phyloP scores from a whole-genome alignment of 805 yeast species.

The Barnettozyma salicaria region DNA sequence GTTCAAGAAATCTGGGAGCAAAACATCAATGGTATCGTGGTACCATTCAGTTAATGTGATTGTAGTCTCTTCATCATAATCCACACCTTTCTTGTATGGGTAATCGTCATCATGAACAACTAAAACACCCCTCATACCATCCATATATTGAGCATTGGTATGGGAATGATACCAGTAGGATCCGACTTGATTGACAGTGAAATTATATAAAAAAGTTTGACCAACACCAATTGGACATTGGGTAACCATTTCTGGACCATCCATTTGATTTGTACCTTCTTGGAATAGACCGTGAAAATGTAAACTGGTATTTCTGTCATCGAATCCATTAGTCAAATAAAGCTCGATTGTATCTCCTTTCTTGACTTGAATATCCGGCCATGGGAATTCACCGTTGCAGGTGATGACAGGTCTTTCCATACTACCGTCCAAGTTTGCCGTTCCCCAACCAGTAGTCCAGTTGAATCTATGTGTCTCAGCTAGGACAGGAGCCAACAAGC shows the following conservation, averaged over 20 bases:
- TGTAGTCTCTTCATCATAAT: conserved; percentile 73
- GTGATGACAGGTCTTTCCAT: conserved; percentile 48
- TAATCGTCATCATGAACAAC: conserved; percentile 57
- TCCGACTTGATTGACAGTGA: conserved; percentile 40
- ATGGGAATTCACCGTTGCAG: conserved; percentile 50
- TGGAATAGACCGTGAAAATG: conserved; percentile 50
- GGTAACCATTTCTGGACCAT: conserved; percentile 44
- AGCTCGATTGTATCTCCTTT: conserved; percentile 39
- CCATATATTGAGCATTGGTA: conserved; percentile 38
- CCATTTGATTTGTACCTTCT: conserved; percentile 41
- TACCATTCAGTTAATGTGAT: conserved; percentile 84
- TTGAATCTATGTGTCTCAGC: conserved; percentile 26
- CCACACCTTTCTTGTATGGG: conserved; percentile 43
- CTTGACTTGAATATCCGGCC: conserved; percentile 39
- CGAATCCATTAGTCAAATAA: conserved; percentile 33
- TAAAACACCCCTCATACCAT: conserved; percentile 44
- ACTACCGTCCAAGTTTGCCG: conserved; percentile 53
- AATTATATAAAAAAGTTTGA: conserved; percentile 35
- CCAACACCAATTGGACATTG: conserved; percentile 46
- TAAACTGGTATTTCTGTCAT: conserved; percentile 42
- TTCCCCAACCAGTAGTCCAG: conserved; percentile 33
- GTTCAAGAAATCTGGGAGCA: conserved; percentile 52
- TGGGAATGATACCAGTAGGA: conserved; percentile 56
- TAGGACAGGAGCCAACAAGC: conserved; percentile 3
- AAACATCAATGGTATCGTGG: conserved; percentile 48